Evolutionary conservation across 2,329 filamentous ascomycete genomes (phyloP).

Genomic region (Epichloe festucae): DNA sequence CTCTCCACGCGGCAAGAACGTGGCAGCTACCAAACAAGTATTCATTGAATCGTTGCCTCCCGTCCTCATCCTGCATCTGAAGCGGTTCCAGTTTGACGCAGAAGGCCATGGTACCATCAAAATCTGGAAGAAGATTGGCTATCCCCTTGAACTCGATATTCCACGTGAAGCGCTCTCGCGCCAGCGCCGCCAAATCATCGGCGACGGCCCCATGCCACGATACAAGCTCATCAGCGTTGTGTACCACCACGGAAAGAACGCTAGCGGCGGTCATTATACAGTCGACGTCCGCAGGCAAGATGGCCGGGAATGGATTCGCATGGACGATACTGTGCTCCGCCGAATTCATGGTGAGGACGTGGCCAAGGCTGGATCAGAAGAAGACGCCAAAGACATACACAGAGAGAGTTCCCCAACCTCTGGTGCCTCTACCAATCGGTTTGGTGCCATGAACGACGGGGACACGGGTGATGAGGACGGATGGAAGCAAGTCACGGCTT

Average conservation of each 20-base stretch:
- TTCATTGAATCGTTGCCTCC: conserved; percentile 87
- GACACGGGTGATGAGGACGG: conserved; percentile 54
- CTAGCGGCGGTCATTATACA: conserved; percentile 91
- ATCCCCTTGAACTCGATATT: conserved; percentile 87
- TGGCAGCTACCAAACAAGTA: conserved; percentile 80
- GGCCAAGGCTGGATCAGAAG: conserved; percentile 70
- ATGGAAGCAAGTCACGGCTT: conserved; percentile 68
- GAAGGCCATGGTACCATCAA: conserved; percentile 74
- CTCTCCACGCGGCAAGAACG: conserved; percentile 62
- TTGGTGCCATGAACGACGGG: conserved; percentile 55
- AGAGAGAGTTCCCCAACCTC: conserved; percentile 13
- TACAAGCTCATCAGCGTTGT: conserved; percentile 84
- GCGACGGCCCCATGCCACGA: conserved; percentile 58
- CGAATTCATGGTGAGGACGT: conserved; percentile 81
- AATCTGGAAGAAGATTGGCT: conserved; percentile 96
- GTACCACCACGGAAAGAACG: conserved; percentile 96
- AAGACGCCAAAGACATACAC: conserved; percentile 48
- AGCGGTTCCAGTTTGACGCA: conserved; percentile 92
- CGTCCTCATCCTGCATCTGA: conserved; percentile 86
- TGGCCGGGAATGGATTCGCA: conserved; percentile 86
- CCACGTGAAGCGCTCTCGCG: conserved; percentile 79
- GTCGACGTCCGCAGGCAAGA: conserved; percentile 94
- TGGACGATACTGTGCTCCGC: conserved; percentile 86
- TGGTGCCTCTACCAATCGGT: conserved; percentile 53
- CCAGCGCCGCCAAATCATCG: conserved; percentile 50